Conservation (phyloP, 2,329 filamentous ascomycete species). For the Sclerotinia nivalis region DNA sequence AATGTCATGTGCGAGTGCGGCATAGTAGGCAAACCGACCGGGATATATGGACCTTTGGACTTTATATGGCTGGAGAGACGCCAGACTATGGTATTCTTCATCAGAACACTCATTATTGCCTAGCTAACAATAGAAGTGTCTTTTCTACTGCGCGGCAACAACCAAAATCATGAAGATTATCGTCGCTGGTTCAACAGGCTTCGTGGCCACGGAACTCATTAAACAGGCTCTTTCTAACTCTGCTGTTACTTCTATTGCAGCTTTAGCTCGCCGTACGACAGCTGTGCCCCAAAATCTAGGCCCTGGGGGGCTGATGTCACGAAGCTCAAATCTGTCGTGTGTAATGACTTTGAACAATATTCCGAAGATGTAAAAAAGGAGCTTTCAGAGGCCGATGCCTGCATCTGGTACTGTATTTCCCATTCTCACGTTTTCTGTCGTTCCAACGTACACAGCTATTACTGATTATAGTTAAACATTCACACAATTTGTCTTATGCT, state of each 20-base stretch:
- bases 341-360: conserved; percentile 42
- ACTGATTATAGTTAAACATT: no score
- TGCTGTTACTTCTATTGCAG: conserved; percentile 39
- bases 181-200: conserved; percentile 42
- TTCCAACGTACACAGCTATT: no score
- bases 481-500: background rate
- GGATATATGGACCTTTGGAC: no score
- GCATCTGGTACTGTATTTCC: conserved; percentile 42
- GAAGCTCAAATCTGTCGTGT: conserved; percentile 42
- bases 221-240: conserved; percentile 41
- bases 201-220: conserved; percentile 43
- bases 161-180: conserved; percentile 41
- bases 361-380: conserved; percentile 39
- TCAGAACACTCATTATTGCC: no score
- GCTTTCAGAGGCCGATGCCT: conserved; percentile 41
- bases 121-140: no score
- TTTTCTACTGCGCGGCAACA: no score
- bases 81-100: no score
- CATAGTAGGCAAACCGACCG: no score
- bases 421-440: background rate
- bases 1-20: no score
- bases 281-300: conserved; percentile 22
- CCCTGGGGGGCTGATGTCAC: background rate
- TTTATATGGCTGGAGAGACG: no score
- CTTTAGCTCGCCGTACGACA: conserved; percentile 37